phyloP scores from a whole-genome alignment of 768 basidiomycete genomes.

The Lactarius tabidus region DNA sequence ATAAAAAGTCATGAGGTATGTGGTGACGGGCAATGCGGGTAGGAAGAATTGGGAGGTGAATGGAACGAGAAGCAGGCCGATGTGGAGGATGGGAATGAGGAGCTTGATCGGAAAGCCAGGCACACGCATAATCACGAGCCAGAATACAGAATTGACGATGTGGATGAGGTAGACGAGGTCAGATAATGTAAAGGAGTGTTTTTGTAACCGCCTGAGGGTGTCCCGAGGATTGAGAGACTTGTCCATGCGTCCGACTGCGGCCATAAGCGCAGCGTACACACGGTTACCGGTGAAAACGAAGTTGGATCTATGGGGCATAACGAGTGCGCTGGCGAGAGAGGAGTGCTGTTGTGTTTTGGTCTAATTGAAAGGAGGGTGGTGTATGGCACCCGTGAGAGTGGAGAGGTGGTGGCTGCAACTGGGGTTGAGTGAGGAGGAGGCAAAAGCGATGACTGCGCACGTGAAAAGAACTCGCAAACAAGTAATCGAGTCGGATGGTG shows the following conservation, averaged over 20 bases:
- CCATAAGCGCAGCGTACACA: constrained; percentile 45
- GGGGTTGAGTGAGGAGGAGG: neutral
- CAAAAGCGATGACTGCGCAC: neutral
- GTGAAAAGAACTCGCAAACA: neutral
- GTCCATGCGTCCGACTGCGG: constrained; percentile 66
- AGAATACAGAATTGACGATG: constrained; percentile 57
- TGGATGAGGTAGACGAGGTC: constrained; percentile 68
- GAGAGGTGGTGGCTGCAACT: neutral
- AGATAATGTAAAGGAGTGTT: constrained; percentile 50
- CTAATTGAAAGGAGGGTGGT: neutral
- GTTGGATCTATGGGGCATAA: constrained; percentile 14
- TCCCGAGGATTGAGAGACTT: constrained; percentile 69
- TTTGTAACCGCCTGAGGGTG: constrained; percentile 55
- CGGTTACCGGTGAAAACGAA: constrained; percentile 13
- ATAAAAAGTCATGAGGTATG: constrained; percentile 85
- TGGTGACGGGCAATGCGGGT: constrained; percentile 81
- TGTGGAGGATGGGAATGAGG: constrained; percentile 68
- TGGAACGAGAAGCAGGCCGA: constrained; percentile 68
- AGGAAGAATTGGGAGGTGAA: constrained; percentile 88
- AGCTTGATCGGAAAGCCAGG: constrained; percentile 74
- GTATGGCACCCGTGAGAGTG: neutral
- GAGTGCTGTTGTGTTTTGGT: neutral
- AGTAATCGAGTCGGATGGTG: too few relatives aligned
- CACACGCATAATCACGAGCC: constrained; percentile 66
- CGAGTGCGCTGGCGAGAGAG: neutral